Base-by-base conservation (phyloP, 768 basidiomycete genomes). In the Lentinula lateritia region DNA sequence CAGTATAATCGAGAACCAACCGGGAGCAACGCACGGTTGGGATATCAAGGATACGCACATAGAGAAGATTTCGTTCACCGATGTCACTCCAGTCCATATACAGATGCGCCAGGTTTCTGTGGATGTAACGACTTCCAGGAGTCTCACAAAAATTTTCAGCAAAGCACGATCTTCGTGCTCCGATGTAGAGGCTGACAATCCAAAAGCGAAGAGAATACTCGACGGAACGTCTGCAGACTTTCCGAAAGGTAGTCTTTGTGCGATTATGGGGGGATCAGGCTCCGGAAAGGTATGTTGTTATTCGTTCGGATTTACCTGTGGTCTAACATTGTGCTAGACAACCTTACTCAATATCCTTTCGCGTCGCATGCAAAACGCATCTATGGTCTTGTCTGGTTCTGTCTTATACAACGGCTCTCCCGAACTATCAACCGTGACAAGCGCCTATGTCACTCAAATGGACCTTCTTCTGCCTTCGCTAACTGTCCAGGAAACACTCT, bases 371-470 rank as follows among this genome's bases (percentile, higher is more conserved):
- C 64, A 65, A 60, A 23, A 61, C 15, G 56, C 60, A 8, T 68
- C 66, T 15, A 66, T 66, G 6, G 69, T 54, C 28, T 70, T 73
- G 9, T 69, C 69, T n/a, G 74, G 74, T 68, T 73, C 76, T 20
- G 65, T 68, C 39, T 64, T 72, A 60, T 66, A 76, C 9, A 74
- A 68, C 72, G 72, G 73, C 10, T 66, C 63, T 9, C 65, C 65
- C 48, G 68, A 69, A 13, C 15, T 63, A 43, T 63, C 62, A 5
- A 38, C 58, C 18, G 58, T 63, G 7, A 59, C 58, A 15, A 57
- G 58, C 38, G 58, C 73, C 5, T 87, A 85, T 64, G 84, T 87
- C 32, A 84, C 85, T 55, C 79, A 88, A 73, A 75, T 80, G 36
- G 86, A 88, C 63, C 70, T 86, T 46, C 75, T 87, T 5, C 82